Evolutionary conservation across 2,329 filamentous ascomycete species (phyloP).

Genomic region (Emydomyces testavorans): DNA sequence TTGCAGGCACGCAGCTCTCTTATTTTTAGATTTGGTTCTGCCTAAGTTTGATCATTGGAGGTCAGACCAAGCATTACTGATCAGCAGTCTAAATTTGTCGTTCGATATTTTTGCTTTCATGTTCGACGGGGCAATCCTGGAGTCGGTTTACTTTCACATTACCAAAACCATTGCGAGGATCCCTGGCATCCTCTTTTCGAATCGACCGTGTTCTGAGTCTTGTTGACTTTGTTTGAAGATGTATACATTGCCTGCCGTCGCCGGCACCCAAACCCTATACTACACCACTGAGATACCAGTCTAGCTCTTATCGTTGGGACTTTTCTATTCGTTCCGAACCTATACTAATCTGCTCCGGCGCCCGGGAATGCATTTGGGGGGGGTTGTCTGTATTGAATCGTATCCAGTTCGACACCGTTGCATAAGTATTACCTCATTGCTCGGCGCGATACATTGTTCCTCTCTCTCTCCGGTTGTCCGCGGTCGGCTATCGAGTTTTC

Average conservation of each 20-base stretch:
- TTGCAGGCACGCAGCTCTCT: background rate
- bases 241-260: constrained; percentile 4
- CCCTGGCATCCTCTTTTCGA: too few relatives aligned
- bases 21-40: background rate
- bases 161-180: too few relatives aligned
- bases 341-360: background rate
- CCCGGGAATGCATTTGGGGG: constrained; percentile 7
- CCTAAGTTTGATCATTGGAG: too few relatives aligned
- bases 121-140: too few relatives aligned
- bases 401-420: constrained; percentile 10
- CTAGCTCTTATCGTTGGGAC: constrained; percentile 1
- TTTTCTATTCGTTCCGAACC: background rate
- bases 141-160: too few relatives aligned
- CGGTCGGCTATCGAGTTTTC: constrained; percentile 2
- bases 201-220: background rate
- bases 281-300: background rate
- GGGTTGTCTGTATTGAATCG: constrained; percentile 8
- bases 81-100: too few relatives aligned
- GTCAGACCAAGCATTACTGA: too few relatives aligned
- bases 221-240: constrained; percentile 1
- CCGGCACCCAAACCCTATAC: background rate
- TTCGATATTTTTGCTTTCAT: too few relatives aligned
- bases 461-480: background rate
- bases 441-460: constrained; percentile 9
- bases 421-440: constrained; percentile 3